Evolutionary conservation across 73 alveolate genomes (phyloP), one percentile per base, ranked within the genome.

Genomic region (Paramecium tetraurelia): DNA sequence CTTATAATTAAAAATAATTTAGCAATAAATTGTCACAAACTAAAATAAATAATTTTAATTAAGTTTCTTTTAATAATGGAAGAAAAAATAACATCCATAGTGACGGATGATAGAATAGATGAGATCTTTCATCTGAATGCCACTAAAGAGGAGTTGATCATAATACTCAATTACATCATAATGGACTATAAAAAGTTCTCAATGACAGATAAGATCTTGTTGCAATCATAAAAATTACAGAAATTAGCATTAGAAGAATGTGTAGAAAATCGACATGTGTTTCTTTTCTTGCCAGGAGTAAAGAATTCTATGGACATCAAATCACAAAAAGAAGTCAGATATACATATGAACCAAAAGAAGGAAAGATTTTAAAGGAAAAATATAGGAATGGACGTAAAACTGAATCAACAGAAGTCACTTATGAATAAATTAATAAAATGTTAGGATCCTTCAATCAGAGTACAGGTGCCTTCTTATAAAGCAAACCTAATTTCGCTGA

Each of bases 51-150:
- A 63, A 14, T 27, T 63, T 63, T 53, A 53, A 18, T 53, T 3
- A 53, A 53, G 31, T n/a, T 53, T 53, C 14, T 20, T 16, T 53
- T 3, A 53, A 9, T 7, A n/a, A 72, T 72, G 86, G 59, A 72
- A 72, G 86, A 72, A 11, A 72, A 72, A 31, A 72, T 72, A 35
- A 72, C 86, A 31, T 72, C 86, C 3, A 36, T 72, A 35, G 38
- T 72, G 7, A 11, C 86, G 7, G 86, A 72, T 72, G 86, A 72
- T 43, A 72, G 86, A 40, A n/a, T 72, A 20, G 86, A 72, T 38
- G 86, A 72, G 18, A 43, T 72, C 7, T 38, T 36, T n/a, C 86
- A 72, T 38, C 59, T 36, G 31, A 40, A 36, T 10, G 59, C 59
- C 5, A 36, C 59, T 12, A 33, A 33, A 31, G 86, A 72, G 16